These are phyloP conservation scores for Knufia petricola DNA, from an alignment of 2,329 filamentous ascomycete species.

Conservation along the genomic window DNA sequence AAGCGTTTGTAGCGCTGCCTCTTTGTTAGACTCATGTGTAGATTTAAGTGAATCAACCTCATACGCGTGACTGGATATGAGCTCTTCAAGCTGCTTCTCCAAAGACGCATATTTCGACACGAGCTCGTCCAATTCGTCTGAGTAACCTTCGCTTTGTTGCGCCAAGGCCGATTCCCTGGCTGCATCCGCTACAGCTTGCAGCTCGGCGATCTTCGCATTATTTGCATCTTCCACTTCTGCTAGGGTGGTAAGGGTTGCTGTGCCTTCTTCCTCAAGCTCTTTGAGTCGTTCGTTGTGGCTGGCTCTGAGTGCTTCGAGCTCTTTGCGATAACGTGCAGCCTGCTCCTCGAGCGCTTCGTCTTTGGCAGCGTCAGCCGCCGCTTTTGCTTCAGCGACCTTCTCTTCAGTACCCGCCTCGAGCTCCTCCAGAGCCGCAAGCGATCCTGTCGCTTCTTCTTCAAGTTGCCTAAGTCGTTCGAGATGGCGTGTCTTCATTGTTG, in stretches of 20 bases:
- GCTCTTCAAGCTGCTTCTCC: conserved; percentile 3
- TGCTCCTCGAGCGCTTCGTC: conserved; percentile 4
- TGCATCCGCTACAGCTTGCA: conserved; percentile 1
- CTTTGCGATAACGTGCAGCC: not conserved
- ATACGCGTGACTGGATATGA: conserved; percentile 23
- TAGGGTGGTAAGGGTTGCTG: not conserved
- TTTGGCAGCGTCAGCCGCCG: not conserved
- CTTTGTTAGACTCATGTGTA: conserved; percentile 13
- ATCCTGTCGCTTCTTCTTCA: not conserved
- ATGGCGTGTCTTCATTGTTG: conserved; percentile 12
- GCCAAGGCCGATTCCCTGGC: not conserved
- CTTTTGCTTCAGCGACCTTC: not conserved
- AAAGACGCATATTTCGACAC: not conserved
- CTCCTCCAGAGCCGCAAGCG: not conserved
- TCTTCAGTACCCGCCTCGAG: conserved; percentile 7
- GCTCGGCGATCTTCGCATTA: not conserved
- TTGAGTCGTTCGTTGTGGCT: conserved; percentile 12
- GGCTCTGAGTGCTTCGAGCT: conserved; percentile 11
- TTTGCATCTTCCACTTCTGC: not conserved
- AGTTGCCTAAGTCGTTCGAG: conserved; percentile 10
- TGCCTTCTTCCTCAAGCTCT: conserved; percentile 6
- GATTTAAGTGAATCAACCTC: conserved; percentile 25
- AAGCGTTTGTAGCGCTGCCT: conserved; percentile 4
- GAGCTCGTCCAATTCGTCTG: not conserved
- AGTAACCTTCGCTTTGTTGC: not conserved